Conservation (phyloP, 2,329 filamentous ascomycete species). For the Talaromyces marneffei region DNA sequence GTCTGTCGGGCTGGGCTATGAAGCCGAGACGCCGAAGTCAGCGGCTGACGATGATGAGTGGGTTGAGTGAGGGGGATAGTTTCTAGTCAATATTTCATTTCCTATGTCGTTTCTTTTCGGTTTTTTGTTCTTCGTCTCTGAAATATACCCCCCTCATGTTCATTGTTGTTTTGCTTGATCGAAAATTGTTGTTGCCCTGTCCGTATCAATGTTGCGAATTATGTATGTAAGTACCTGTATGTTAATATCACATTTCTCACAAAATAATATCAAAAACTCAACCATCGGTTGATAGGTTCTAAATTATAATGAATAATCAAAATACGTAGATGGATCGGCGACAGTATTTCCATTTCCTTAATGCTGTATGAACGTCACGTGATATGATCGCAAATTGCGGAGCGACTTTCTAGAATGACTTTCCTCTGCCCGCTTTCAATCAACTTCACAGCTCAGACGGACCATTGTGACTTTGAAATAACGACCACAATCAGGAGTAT, state of each 20-base stretch:
- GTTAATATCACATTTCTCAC: neutral
- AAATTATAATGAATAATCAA: neutral
- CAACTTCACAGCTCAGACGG: neutral
- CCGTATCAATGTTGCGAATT: neutral
- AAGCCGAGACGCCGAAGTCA: conserved; percentile 36
- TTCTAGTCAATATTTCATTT: neutral
- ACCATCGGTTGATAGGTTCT: neutral
- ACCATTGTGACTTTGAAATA: too few relatives aligned
- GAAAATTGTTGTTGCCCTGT: neutral
- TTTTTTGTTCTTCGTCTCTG: neutral
- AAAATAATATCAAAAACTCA: neutral
- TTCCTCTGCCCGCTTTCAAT: neutral
- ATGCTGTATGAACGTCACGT: neutral
- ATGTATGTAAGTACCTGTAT: neutral
- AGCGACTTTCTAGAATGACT: neutral
- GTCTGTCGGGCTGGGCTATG: conserved; percentile 54
- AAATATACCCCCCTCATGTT: conserved; percentile 9
- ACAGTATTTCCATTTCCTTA: too few relatives aligned
- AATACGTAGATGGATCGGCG: too few relatives aligned
- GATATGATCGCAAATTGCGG: neutral
- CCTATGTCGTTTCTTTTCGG: neutral
- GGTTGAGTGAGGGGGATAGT: neutral
- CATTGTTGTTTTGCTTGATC: neutral
- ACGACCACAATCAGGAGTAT: neutral
- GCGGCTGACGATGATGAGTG: neutral